Conservation (phyloP, 169 alveolate species). For the Neospora caninum region DNA sequence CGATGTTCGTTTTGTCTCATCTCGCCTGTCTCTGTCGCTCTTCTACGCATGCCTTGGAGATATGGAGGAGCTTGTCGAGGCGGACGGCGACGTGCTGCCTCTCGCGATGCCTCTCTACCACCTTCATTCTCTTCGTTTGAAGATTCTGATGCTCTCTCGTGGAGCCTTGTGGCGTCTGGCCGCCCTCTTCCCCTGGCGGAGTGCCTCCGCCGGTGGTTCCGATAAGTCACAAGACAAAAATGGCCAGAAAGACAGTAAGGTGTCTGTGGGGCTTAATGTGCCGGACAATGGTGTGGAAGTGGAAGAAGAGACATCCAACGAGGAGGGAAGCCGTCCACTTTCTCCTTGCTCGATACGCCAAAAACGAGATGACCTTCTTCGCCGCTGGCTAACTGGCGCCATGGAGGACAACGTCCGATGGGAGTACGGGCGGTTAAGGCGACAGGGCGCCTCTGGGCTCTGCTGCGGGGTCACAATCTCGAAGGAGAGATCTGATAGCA, state of each 20-base stretch:
- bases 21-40: slow-evolving; percentile 57
- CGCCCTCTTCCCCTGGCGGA: slow-evolving; percentile 65
- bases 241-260: background rate
- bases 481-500: background rate
- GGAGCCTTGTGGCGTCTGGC: slow-evolving; percentile 63
- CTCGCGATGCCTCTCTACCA: slow-evolving; percentile 53
- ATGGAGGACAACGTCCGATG: background rate
- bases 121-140: slow-evolving; percentile 57
- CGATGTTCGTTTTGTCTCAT: slow-evolving; percentile 13
- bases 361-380: background rate
- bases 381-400: background rate
- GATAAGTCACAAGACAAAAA: background rate
- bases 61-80: slow-evolving; percentile 60
- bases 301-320: background rate
- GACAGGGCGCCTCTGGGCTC: background rate
- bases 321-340: background rate
- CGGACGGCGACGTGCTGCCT: slow-evolving; percentile 63
- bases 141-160: slow-evolving; percentile 51
- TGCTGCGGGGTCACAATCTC: background rate
- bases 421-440: background rate
- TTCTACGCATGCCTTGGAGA: slow-evolving; percentile 27
- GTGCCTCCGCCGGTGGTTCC: background rate
- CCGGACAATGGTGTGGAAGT: slow-evolving; percentile 3
- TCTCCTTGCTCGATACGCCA: background rate
- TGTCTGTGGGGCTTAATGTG: background rate